Conservation (phyloP, 1,284 basidiomycete species). For the Albatrellus sp. region DNA sequence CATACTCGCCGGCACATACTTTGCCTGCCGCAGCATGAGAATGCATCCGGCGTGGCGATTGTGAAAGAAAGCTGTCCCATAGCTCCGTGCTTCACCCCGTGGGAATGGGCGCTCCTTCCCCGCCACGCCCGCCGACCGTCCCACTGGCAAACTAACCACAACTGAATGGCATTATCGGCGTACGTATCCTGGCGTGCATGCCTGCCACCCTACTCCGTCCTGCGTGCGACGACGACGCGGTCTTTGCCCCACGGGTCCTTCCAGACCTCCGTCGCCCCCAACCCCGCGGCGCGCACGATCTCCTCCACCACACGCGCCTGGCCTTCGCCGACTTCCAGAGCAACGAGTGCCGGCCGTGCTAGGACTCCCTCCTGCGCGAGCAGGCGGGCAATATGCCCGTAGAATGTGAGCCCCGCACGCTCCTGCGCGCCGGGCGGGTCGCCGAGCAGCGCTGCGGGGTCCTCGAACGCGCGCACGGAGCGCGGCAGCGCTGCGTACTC, state of each 20-base stretch:
- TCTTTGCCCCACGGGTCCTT: slow-evolving; percentile 64
- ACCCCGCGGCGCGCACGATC: slow-evolving; percentile 38
- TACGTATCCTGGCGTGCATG: too few species aligned
- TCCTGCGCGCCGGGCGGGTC: slow-evolving; percentile 28
- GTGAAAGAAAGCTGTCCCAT: too few species aligned
- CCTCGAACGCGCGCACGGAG: slow-evolving; percentile 71
- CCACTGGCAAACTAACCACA: not conserved
- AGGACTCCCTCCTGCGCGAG: slow-evolving; percentile 36
- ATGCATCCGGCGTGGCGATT: too few species aligned
- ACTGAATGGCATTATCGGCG: not conserved
- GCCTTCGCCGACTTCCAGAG: slow-evolving; percentile 68
- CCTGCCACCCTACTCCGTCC: not conserved
- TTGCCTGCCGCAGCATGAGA: too few species aligned
- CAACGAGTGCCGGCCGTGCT: slow-evolving; percentile 39
- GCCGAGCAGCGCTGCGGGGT: slow-evolving; percentile 69
- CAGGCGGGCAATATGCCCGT: slow-evolving; percentile 56
- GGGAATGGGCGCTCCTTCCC: too few species aligned
- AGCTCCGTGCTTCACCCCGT: too few species aligned
- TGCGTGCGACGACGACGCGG: slow-evolving; percentile 46
- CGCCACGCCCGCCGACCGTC: too few species aligned
- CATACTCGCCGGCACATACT: too few species aligned
- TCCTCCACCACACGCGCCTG: slow-evolving; percentile 54
- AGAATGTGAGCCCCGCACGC: slow-evolving; percentile 61
- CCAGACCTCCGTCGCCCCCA: slow-evolving; percentile 53
- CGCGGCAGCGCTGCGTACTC: slow-evolving; percentile 54